A percentile compares a stretch with the other conserved stretches of the same genome.
Evolutionary conservation across 73 alveolate species (phyloP).

Genomic region (Stentor coeruleus): DNA sequence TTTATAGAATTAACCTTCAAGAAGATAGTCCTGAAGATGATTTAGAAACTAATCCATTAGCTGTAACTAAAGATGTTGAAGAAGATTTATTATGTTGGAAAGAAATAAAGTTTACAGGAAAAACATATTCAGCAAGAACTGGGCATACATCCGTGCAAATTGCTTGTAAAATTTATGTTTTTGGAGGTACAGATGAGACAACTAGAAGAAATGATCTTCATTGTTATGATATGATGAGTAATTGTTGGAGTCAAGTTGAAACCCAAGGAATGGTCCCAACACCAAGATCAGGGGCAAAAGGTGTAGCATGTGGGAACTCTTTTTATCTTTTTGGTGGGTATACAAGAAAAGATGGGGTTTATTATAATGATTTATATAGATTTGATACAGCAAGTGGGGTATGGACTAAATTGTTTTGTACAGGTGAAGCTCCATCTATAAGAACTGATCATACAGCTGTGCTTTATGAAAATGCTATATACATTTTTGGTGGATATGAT

Average conservation of each 20-base stretch:
- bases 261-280: conserved; percentile 38
- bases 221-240: conserved; percentile 31
- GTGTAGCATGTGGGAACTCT: conserved; percentile 35
- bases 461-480: conserved; percentile 42
- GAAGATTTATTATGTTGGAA: not conserved
- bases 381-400: conserved; percentile 35
- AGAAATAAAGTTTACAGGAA: conserved; percentile 22
- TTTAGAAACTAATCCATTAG: conserved; percentile 23
- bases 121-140: conserved; percentile 54
- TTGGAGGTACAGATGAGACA: conserved; percentile 76
- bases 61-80: conserved; percentile 24
- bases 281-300: conserved; percentile 59
- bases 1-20: conserved; percentile 50
- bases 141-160: conserved; percentile 62
- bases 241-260: conserved; percentile 38
- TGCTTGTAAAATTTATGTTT: conserved; percentile 46
- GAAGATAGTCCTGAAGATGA: conserved; percentile 24
- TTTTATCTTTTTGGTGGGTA: conserved; percentile 83
- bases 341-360: conserved; percentile 73
- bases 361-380: conserved; percentile 45
- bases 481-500: conserved; percentile 56
- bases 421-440: conserved; percentile 42
- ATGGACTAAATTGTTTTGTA: conserved; percentile 43
- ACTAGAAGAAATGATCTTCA: conserved; percentile 54
- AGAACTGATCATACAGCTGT: conserved; percentile 81